Base-by-base conservation (phyloP, 371 early-diverging fungal genomes). In the Actinomortierella ambigua region DNA sequence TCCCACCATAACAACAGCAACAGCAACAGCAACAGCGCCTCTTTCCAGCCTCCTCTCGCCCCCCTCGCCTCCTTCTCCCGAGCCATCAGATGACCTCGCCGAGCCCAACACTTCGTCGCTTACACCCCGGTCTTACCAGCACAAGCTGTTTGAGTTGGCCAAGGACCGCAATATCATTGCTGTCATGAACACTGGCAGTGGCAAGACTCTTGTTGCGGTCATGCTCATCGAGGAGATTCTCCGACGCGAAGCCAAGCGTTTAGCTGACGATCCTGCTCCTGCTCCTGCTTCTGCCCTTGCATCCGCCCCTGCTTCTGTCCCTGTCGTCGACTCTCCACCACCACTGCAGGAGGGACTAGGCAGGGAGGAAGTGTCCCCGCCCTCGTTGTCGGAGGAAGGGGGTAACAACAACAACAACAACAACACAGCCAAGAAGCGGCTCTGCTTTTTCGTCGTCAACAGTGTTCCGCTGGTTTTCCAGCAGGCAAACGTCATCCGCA, bases 191-290 rank as follows among this genome's bases (percentile, higher is more conserved):
- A 96, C 98, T 0, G 98, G 98, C 9, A 86, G 89, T 20, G 98
- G 98, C n/a, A 96, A 97, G 70, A 97, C 97, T 3, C 75, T 95
- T 2, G 92, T 95, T 27, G 89, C 96, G 0, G 88, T 88, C 40
- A 81, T 95, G 87, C 79, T 97, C 24, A 90, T 96, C 43, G 88
- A 90, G 66, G 80, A 92, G 54, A 85, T 91, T 68, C 81, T 77
- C 5, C 2, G 41, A 40, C 8, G 65, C 55, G 55, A 88, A 81
- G 48, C 17, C n/a, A 20, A 15, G 20, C 11, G 27, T 29, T 14
- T 4, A 4, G 40, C 20, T 48, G 46, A 28, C 42, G 20, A 23
- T 15, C n/a, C n/a, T 1, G 39, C 22, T 11, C 23, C 22, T 17
- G 4, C 18, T 47, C 23, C 9, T 13, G 13, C 3, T 7, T 3